Base-by-base conservation (phyloP, 768 basidiomycete species). In the Leccinum aurantiacum region DNA sequence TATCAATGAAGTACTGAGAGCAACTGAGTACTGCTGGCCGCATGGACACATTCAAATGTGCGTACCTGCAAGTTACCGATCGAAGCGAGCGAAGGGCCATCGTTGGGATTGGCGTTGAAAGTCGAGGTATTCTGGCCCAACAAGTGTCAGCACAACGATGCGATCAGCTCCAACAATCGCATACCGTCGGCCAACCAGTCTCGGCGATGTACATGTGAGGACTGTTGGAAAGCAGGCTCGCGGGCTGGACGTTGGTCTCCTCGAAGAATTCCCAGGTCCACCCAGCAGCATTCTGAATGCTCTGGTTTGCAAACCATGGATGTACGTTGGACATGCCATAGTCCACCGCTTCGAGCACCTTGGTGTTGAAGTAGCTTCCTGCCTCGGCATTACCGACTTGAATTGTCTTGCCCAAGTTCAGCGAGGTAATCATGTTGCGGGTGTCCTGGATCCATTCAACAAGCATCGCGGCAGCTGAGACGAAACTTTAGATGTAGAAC, bases 171-270 rank as follows among this genome's bases (percentile, higher is more conserved):
- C 3, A 53, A 55, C 19, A 17, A 29, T 49, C 14, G 67, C 81
- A 54, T 74, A 90, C 89, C 53, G 90, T 83, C 33, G 92, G 88
- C 88, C 88, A 90, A 55, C 91, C 91, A 14, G 95, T 97, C 79
- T 99, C 97, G 1, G 96, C 97, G 60, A 98, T 97, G 75, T 85
- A 95, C 82, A 93, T 87, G 49, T 79, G 69, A 0, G 95, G 93
- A 4, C 83, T 79, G 72, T 95, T 96, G 5, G 84, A n/a, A 22
- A 90, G 77, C 0, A 63, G 55, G 9, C 75, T 63, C 1, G 93
- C 89, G n/a, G 76, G 69, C 7, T 65, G 74, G 6, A 92, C 81
- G 69, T 95, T 81, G n/a, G 75, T 81, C 10, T 79, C 69, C 60
- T 87, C 67, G 79, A 95, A 97, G 79, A 92, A 98, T 0, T 81